phyloP scores from a whole-genome alignment of 1,284 basidiomycete species.

The Phylloporus gajari region DNA sequence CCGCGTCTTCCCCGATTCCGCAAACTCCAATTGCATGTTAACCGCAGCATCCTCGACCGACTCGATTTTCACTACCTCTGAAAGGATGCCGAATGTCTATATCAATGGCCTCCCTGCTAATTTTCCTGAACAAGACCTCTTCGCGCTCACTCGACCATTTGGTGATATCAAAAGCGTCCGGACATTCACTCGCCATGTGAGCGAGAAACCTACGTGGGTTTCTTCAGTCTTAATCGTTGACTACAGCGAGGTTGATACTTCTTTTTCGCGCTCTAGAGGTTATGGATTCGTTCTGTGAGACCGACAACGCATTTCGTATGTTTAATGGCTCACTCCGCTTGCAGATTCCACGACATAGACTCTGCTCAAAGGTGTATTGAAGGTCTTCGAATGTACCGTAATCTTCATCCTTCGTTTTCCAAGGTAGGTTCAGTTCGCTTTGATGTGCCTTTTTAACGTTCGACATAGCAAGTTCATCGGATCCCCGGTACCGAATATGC shows the following conservation, averaged over 20 bases:
- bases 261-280: slow-evolving; percentile 56
- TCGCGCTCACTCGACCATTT: slow-evolving; percentile 63
- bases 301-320: slow-evolving; percentile 8
- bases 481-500: slow-evolving; percentile 75
- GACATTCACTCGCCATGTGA: slow-evolving; percentile 71
- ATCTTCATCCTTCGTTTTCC: slow-evolving; percentile 80
- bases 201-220: slow-evolving; percentile 57
- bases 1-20: slow-evolving; percentile 15
- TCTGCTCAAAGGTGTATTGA: slow-evolving; percentile 77
- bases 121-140: slow-evolving; percentile 70
- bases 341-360: slow-evolving; percentile 70
- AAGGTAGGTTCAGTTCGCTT: slow-evolving; percentile 48
- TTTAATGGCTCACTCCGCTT: slow-evolving; percentile 3
- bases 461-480: slow-evolving; percentile 73
- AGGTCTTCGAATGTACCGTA: slow-evolving; percentile 70
- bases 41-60: slow-evolving; percentile 26
- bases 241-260: slow-evolving; percentile 4
- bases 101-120: slow-evolving; percentile 75
- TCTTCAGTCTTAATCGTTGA: slow-evolving; percentile 5
- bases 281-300: slow-evolving; percentile 84
- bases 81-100: slow-evolving; percentile 68
- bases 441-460: slow-evolving; percentile 9
- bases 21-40: slow-evolving; percentile 25
- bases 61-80: slow-evolving; percentile 22
- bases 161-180: slow-evolving; percentile 68